These are phyloP conservation scores for Zygnema cylindricum DNA, from an alignment of 139 green algal species.

Conservation along the genomic window DNA sequence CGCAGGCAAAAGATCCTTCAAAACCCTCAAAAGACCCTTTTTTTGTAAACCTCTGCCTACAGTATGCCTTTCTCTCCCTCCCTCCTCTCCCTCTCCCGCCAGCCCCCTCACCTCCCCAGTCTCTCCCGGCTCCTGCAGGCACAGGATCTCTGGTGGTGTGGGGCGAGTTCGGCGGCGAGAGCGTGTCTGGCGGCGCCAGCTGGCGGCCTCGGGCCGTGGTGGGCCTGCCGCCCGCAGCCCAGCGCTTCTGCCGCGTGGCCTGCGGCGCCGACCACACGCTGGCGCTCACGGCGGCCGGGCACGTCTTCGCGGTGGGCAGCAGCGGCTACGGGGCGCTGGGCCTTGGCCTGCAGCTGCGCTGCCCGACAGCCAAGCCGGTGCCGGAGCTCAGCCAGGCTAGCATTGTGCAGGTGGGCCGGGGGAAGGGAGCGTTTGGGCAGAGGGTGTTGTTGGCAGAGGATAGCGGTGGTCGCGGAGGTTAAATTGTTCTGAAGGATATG, in stretches of 20 bases:
- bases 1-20: no score
- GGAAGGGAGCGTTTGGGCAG: no score
- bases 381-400: slow-evolving; percentile 69
- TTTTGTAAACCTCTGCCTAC: no score
- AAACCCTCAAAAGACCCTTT: no score
- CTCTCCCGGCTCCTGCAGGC: no score
- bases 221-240: not conserved
- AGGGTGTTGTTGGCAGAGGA: no score
- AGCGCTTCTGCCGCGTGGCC: slow-evolving; percentile 12
- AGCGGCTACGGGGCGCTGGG: slow-evolving; percentile 74
- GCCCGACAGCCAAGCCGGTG: slow-evolving; percentile 52
- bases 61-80: no score
- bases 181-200: not conserved
- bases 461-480: no score
- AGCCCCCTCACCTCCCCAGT: no score
- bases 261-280: slow-evolving; percentile 44
- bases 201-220: slow-evolving; percentile 26
- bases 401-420: slow-evolving; percentile 70
- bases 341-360: slow-evolving; percentile 54
- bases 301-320: slow-evolving; percentile 70
- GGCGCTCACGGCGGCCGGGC: slow-evolving; percentile 17
- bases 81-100: no score
- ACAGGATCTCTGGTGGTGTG: slow-evolving; percentile 31
- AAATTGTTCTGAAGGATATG: no score
- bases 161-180: slow-evolving; percentile 22